Percentiles rank a stretch among this genome's conserved stretches.
Conservation (phyloP, 2,329 filamentous ascomycete species). For the Xylaria hypoxylon region DNA sequence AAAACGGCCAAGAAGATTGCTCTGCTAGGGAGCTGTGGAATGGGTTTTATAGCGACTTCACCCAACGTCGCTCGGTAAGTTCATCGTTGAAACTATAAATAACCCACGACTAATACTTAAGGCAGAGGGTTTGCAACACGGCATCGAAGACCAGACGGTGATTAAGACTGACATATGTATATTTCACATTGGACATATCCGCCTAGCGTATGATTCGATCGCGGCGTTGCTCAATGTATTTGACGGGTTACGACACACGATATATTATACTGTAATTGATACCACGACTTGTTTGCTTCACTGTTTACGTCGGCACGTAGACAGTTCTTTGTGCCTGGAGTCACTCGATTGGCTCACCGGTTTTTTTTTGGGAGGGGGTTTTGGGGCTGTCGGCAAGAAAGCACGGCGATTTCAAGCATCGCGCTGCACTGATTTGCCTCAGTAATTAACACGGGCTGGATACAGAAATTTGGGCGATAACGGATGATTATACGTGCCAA, state of each 20-base stretch:
- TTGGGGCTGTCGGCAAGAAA: too few relatives aligned
- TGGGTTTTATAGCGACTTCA: conserved; percentile 52
- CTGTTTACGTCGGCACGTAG: neutral
- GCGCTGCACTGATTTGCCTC: neutral
- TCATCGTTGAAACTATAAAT: neutral
- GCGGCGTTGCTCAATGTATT: conserved; percentile 23
- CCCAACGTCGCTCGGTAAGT: conserved; percentile 48
- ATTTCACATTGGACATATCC: conserved; percentile 22
- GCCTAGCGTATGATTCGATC: conserved; percentile 15
- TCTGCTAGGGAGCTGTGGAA: conserved; percentile 51
- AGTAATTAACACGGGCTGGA: neutral
- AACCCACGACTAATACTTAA: conserved; percentile 24
- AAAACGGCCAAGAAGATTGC: conserved; percentile 50
- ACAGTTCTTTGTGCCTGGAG: neutral
- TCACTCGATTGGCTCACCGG: neutral
- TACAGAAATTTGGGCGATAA: neutral
- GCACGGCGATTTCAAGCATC: neutral
- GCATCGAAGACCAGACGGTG: conserved; percentile 32
- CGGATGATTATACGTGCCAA: neutral
- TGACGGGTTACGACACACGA: conserved; percentile 37
- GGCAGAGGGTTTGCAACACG: conserved; percentile 38
- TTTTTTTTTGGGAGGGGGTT: neutral
- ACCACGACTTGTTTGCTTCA: conserved; percentile 26
- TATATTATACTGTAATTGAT: conserved; percentile 35
- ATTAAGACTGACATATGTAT: conserved; percentile 14